Base-by-base conservation (phyloP, 2,329 filamentous ascomycete species). In the Apiospora kogelbergensis region DNA sequence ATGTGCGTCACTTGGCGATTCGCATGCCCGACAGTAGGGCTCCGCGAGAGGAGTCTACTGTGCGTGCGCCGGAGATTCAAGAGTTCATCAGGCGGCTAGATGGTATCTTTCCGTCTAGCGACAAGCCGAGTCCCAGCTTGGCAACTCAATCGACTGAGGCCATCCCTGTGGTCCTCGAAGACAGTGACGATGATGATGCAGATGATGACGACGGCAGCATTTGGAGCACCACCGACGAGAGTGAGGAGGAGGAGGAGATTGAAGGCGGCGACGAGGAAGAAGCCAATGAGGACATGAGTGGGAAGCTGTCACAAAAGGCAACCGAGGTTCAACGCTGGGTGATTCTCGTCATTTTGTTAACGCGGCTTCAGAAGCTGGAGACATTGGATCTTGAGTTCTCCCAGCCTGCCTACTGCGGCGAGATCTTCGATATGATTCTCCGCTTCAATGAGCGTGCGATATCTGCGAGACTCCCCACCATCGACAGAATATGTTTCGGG, bases 191-290 rank as follows among this genome's bases (percentile, higher is more conserved):
- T n/a, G 60, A 68, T 10, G 41, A 66, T 2, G 37, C 20, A 3
- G 17, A 20, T 10, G 57, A 44, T 26, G 20, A 6, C 40, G 20
- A 6, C 40, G 63, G 13, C n/a, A 65, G 41, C 41, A 3, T n/a
- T 7, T 70, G 69, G 69, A 65, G 65, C 30, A 68, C 69, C 24
- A 68, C 67, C 6, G 66, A 68, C 42, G 66, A 66, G 22, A 68
- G 68, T 24, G 57, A 70, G 20, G 66, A 68, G 45, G 57, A 70
- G 20, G 66, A 68, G 45, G 60, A 65, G 40, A 24, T 33, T 4
- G 37, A 53, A 11, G 48, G 65, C 9, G 60, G 46, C 45, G 67
- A 63, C 17, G 37, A 68, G n/a, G 53, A 63, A 10, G 53, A 66
- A 30, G 30, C 42, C 13, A 66, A 68, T 20, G 45, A 33, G 15